Evolutionary conservation across 108 stramenopile species (phyloP).

Genomic region (Skeletonema grethae): DNA sequence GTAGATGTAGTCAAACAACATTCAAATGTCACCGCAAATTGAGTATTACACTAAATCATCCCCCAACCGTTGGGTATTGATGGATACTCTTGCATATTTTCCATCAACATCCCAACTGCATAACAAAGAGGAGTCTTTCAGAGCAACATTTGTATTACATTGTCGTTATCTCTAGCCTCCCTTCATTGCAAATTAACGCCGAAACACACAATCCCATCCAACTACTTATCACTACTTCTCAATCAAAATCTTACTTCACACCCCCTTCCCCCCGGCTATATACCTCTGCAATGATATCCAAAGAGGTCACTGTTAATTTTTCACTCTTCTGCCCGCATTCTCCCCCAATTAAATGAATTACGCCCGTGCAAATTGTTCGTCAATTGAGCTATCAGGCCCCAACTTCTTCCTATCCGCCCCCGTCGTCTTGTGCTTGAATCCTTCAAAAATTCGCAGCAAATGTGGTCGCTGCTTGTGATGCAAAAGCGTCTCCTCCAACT

Average conservation of each 20-base stretch:
- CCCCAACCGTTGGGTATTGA: background rate
- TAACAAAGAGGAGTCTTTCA: background rate
- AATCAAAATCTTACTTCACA: background rate
- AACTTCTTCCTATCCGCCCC: constrained; percentile 78
- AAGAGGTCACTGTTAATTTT: background rate
- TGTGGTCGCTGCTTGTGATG: constrained; percentile 93
- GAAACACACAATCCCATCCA: background rate
- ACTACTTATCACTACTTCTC: background rate
- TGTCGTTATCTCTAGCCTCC: background rate
- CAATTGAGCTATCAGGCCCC: constrained; percentile 52
- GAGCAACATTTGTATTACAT: background rate
- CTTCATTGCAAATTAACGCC: background rate
- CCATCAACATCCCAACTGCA: background rate
- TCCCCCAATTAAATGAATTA: constrained; percentile 3
- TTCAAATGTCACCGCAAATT: background rate
- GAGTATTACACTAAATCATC: background rate
- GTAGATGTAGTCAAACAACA: no score
- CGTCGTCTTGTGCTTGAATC: constrained; percentile 53
- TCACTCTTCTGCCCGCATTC: background rate
- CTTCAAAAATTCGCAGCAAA: constrained; percentile 82
- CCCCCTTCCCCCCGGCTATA: background rate
- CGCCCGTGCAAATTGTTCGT: constrained; percentile 71
- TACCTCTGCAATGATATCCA: background rate
- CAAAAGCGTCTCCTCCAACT: constrained; percentile 87
- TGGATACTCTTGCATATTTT: background rate